Evolutionary conservation across 345 rosid genomes (phyloP).

Genomic region (Dipteronia sinensis): DNA sequence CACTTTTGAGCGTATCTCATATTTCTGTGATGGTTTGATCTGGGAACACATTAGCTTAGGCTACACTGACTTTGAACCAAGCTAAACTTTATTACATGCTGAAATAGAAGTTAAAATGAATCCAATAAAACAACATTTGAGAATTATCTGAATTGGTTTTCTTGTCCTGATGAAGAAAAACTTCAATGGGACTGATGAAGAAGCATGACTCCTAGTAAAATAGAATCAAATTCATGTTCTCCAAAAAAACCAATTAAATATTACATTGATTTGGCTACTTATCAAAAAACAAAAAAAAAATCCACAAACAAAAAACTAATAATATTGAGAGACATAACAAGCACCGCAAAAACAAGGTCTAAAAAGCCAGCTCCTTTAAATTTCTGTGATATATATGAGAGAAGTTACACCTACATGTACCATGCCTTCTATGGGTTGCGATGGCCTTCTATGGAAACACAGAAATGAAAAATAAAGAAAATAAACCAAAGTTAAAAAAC

Average conservation of each 20-base stretch:
- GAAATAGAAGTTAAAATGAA: no score
- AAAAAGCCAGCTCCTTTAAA: conserved; percentile 21
- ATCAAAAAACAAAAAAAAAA: no score
- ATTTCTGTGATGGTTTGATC: neutral
- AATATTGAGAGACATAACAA: no score
- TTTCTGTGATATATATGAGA: conserved; percentile 46
- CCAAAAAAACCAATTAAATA: no score
- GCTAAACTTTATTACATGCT: no score
- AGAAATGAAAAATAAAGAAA: conserved; percentile 25
- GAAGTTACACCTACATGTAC: conserved; percentile 47
- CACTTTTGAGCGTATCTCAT: neutral
- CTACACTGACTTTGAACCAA: no score
- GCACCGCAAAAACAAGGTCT: neutral
- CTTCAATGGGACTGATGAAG: no score
- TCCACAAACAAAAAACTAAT: no score
- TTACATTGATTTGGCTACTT: neutral
- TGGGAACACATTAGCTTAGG: no score
- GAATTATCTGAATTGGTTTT: no score
- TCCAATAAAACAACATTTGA: no score
- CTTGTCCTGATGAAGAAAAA: no score
- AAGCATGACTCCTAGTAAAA: neutral
- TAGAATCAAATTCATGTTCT: neutral
- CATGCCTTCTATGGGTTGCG: conserved; percentile 42
- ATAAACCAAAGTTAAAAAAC: conserved; percentile 30
- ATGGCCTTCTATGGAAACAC: conserved; percentile 43